Evolutionary conservation across 2,329 filamentous ascomycete genomes (phyloP), one percentile per base, ranked within the genome.

Genomic region (Phaeosphaeriaceae sp.): DNA sequence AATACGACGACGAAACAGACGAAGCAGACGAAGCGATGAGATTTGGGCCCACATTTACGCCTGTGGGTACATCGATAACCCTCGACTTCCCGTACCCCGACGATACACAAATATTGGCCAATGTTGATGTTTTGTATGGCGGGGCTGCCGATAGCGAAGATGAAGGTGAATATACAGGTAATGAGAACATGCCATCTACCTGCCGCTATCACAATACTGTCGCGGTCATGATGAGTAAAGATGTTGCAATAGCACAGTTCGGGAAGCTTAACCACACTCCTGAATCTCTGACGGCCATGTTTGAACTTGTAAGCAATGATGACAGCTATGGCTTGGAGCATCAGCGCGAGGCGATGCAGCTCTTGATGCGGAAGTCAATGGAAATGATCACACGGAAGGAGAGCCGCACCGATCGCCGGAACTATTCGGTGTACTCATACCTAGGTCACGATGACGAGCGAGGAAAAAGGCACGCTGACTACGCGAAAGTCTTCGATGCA

Each of bases 181-280:
- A 74, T 46, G 65, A 63, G 19, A 66, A 64, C 11, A 60, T 60
- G 20, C 46, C 48, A 21, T 48, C 67, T 10, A 70, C 69, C 1
- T 67, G 65, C 46, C 67, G 66, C 51, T 76, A 76, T 56, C 63
- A 63, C 44, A 59, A 74, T 47, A 63, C 70, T 10, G 72, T 74
- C 3, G 25, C 52, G 3, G 24, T 57, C 15, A 9, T 50, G n/a
- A 48, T 57, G 24, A 24, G 36, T 3, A 57, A 47, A 19, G 36
- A 47, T 48, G 20, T 9, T 27, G 27, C 25, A 7, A 27, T 44
- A 17, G n/a, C 6, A 19, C 17, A 11, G 10, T 31, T 48, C 19
- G 46, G 1, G 2, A 15, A 19, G 15, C 13, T 44, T 2, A 1
- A n/a, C 44, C 52, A 33, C 31, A 19, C 25, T 1, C 2, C 21